Evolutionary conservation across 1,284 basidiomycete species (phyloP).

Genomic region (Trichosporon sp.): DNA sequence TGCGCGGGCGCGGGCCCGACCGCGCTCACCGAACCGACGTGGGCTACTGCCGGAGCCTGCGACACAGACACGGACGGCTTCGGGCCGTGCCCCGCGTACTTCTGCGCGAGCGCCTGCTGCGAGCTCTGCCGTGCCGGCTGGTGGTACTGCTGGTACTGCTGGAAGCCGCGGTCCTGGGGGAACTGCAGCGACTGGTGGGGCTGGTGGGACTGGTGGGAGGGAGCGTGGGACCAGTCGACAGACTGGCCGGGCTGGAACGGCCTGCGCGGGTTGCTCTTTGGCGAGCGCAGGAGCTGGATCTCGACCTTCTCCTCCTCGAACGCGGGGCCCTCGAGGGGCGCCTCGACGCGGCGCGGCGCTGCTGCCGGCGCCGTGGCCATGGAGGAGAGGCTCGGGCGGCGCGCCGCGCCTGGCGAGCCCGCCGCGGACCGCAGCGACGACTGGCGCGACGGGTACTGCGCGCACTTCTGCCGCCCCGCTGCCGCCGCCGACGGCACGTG

Average conservation of each 20-base stretch:
- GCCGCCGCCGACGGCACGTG: too few relatives aligned
- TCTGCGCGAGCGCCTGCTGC: not conserved
- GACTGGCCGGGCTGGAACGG: not conserved
- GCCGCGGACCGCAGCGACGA: conserved; percentile 6
- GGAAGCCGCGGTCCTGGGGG: not conserved
- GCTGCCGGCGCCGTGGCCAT: not conserved
- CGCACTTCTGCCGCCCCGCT: not conserved
- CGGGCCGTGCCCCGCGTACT: not conserved
- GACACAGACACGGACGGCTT: not conserved
- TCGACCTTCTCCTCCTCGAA: not conserved
- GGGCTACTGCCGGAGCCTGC: not conserved
- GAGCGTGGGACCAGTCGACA: not conserved
- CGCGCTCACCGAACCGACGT: too few relatives aligned
- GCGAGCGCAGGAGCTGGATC: not conserved
- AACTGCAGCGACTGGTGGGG: not conserved
- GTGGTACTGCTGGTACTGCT: not conserved
- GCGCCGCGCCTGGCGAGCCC: not conserved
- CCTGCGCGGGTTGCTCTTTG: not conserved
- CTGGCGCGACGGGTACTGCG: conserved; percentile 6
- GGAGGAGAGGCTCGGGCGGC: not conserved
- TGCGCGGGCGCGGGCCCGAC: not conserved
- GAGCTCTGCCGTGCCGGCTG: not conserved
- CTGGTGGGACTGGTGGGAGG: not conserved
- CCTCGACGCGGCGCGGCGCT: not conserved
- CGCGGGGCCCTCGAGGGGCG: not conserved